These are phyloP conservation scores for Penicillium verhagenii DNA, from an alignment of 495 filamentous ascomycete species.

Conservation along the genomic window DNA sequence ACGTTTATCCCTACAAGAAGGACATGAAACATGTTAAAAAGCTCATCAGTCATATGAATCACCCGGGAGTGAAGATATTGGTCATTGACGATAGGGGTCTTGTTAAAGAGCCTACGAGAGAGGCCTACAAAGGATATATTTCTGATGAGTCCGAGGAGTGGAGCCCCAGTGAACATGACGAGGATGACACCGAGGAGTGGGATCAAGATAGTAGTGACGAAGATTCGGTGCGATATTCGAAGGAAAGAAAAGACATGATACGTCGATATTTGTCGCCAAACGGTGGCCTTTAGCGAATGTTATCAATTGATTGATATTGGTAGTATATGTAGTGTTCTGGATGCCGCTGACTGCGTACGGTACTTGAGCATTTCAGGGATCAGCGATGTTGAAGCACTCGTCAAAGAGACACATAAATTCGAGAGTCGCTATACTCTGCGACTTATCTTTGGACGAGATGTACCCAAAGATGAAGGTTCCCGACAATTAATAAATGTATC, in stretches of 20 bases:
- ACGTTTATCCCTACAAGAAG: not conserved
- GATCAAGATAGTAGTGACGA: not conserved
- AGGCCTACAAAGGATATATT: not conserved
- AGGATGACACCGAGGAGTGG: not conserved
- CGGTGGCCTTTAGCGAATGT: not conserved
- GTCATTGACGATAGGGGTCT: not conserved
- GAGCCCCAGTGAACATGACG: not conserved
- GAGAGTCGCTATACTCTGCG: slow-evolving; percentile 41
- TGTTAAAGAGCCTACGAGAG: not conserved
- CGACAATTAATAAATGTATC: slow-evolving; percentile 33
- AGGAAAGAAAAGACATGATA: not conserved
- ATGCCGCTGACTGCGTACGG: slow-evolving; percentile 36
- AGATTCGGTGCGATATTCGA: not conserved
- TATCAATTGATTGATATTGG: no score
- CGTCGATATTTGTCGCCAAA: not conserved
- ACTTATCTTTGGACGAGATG: slow-evolving; percentile 22
- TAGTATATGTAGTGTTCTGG: no score
- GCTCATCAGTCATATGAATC: not conserved
- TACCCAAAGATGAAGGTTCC: slow-evolving; percentile 15
- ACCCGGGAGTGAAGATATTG: not conserved
- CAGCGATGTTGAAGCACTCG: slow-evolving; percentile 31
- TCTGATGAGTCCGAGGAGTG: not conserved
- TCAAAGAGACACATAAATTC: slow-evolving; percentile 44
- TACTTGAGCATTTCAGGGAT: slow-evolving; percentile 42
- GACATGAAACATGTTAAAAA: not conserved